A percentile compares a stretch with the other conserved stretches of the same genome.
Evolutionary conservation across 768 basidiomycete genomes (phyloP).

Genomic region (Macrolepiota dolichaula): DNA sequence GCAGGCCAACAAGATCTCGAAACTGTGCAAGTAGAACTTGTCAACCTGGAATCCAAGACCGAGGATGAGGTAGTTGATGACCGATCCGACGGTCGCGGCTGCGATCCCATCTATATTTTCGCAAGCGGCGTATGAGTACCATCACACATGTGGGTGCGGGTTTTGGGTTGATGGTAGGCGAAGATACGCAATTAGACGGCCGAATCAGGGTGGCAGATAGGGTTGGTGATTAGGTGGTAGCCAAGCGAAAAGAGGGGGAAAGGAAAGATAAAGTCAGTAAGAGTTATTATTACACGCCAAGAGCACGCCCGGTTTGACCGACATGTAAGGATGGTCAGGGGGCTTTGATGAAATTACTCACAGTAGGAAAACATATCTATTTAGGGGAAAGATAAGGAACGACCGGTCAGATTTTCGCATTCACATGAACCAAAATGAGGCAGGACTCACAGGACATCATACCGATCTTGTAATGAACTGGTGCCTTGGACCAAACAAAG

Average conservation of each 20-base stretch:
- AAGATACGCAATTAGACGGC: background rate
- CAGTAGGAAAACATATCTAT: constrained; percentile 48
- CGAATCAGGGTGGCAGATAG: background rate
- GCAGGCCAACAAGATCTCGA: constrained; percentile 78
- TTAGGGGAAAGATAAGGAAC: background rate
- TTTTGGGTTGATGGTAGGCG: background rate
- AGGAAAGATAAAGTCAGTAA: background rate
- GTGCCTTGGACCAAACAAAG: constrained; percentile 74
- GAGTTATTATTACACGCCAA: background rate
- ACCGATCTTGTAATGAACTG: constrained; percentile 78
- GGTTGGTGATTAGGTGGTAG: background rate
- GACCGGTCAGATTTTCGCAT: background rate
- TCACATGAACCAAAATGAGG: background rate
- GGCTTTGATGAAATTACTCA: constrained; percentile 19
- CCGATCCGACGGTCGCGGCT: constrained; percentile 58
- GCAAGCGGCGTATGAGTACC: background rate
- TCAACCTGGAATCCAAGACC: constrained; percentile 68
- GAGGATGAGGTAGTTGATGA: constrained; percentile 74
- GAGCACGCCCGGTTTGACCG: background rate
- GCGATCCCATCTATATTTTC: constrained; percentile 58
- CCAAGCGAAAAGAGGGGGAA: background rate
- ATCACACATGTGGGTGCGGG: background rate
- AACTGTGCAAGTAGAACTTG: constrained; percentile 73
- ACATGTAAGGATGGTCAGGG: background rate
- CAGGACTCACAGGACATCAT: constrained; percentile 63